A percentile compares a stretch with the other conserved stretches of the same genome.
These are phyloP conservation scores for Saccharomycopsis hybrid DNA, from an alignment of 1,139 yeast species.

Conservation along the genomic window DNA sequence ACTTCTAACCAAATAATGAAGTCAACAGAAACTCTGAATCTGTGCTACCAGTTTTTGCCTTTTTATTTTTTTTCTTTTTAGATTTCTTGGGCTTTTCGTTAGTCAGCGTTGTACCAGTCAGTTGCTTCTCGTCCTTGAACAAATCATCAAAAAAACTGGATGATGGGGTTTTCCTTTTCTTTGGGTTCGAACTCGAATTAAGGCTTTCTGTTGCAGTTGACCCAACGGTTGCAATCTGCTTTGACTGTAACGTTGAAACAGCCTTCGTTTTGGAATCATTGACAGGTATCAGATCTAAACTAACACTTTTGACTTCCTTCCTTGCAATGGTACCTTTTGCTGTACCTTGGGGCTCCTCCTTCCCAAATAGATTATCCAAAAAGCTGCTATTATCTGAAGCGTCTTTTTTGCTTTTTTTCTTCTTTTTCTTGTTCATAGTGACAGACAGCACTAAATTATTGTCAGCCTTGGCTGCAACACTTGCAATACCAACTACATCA, in stretches of 20 bases:
- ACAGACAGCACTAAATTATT: background rate
- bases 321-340: background rate
- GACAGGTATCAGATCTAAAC: background rate
- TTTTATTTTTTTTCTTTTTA: too few species aligned
- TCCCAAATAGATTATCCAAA: too few species aligned
- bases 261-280: background rate
- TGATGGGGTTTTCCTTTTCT: background rate
- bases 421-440: background rate
- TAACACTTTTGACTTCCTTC: background rate
- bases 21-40: too few species aligned
- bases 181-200: background rate
- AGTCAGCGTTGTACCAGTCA: too few species aligned
- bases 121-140: conserved; percentile 4
- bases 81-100: too few species aligned
- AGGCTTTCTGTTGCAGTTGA: background rate
- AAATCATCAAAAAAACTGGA: conserved; percentile 8
- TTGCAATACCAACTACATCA: background rate
- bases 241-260: background rate
- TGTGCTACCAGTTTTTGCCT: too few species aligned
- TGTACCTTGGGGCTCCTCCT: background rate
- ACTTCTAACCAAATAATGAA: too few species aligned
- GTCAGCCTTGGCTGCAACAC: background rate
- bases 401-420: background rate
- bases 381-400: background rate
- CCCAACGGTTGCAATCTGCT: background rate